A percentile compares a stretch with the other conserved stretches of the same genome.
Conservation (phyloP, 257 asterid species). For the Coffea eugenioides region DNA sequence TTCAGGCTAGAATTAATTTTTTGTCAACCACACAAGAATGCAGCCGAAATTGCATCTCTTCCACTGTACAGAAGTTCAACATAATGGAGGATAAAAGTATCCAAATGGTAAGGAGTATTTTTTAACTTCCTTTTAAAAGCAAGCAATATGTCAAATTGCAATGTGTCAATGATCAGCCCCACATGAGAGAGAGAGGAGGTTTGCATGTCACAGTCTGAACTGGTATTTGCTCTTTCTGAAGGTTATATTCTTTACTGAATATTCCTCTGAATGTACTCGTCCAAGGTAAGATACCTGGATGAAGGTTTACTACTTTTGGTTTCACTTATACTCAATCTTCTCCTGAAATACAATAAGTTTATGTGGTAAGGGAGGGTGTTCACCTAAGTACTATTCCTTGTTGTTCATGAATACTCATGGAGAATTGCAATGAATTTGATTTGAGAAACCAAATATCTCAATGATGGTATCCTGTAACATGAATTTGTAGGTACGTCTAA, state of each 20-base stretch:
- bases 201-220: too few relatives aligned
- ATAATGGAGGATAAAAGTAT: conserved; percentile 40
- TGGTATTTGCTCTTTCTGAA: not conserved
- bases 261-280: not conserved
- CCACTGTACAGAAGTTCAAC: conserved; percentile 45
- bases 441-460: not conserved
- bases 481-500: conserved; percentile 50
- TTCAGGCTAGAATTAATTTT: conserved; percentile 52
- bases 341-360: not conserved
- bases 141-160: not conserved
- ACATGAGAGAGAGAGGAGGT: too few relatives aligned
- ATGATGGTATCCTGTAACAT: not conserved
- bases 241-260: not conserved
- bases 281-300: not conserved
- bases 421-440: not conserved
- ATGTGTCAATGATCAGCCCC: too few relatives aligned
- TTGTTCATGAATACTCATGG: not conserved
- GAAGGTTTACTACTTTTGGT: not conserved
- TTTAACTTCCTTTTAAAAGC: not conserved
- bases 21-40: conserved; percentile 18
- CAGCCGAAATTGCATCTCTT: conserved; percentile 43
- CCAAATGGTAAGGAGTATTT: conserved; percentile 52
- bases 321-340: not conserved
- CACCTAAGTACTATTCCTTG: too few relatives aligned
- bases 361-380: not conserved